Conservation (phyloP, 148 eudicot genomes). For the Rhododendron vialii region DNA sequence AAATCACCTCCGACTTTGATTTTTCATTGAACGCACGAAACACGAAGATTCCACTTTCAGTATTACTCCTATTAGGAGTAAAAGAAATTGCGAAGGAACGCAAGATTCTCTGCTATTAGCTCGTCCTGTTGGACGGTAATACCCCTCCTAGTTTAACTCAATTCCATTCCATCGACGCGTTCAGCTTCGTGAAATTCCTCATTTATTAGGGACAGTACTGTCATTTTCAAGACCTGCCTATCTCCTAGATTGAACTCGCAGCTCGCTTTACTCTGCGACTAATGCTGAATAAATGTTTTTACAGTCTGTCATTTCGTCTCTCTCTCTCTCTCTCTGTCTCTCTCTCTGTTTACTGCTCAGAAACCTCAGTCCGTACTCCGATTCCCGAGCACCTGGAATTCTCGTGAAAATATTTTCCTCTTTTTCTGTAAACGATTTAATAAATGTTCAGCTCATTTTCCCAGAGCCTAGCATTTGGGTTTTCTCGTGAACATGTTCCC, state of each 20-base stretch:
- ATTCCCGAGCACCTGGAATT: slow-evolving; percentile 4
- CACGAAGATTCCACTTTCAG: slow-evolving; percentile 10
- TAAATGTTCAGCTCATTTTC: background rate
- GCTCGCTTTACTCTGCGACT: slow-evolving; percentile 13
- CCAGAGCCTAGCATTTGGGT: background rate
- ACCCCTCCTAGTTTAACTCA: background rate
- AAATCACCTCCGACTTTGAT: background rate
- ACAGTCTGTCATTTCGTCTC: background rate
- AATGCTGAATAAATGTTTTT: background rate
- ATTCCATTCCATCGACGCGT: background rate
- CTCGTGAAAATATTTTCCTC: background rate
- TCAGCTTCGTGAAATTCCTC: background rate
- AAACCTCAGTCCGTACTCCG: background rate
- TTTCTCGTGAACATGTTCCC: background rate
- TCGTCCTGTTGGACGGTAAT: background rate
- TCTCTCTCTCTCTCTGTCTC: background rate
- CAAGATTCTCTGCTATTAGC: background rate
- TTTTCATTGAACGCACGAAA: slow-evolving; percentile 17
- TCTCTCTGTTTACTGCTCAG: background rate
- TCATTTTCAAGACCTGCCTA: background rate
- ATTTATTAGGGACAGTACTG: background rate
- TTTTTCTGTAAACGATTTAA: background rate
- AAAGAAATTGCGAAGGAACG: background rate
- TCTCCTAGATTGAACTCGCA: slow-evolving; percentile 7
- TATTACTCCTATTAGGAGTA: too few species aligned